phyloP scores from a whole-genome alignment of 1,139 yeast species.

The Debaryomycetaceae sp. region DNA sequence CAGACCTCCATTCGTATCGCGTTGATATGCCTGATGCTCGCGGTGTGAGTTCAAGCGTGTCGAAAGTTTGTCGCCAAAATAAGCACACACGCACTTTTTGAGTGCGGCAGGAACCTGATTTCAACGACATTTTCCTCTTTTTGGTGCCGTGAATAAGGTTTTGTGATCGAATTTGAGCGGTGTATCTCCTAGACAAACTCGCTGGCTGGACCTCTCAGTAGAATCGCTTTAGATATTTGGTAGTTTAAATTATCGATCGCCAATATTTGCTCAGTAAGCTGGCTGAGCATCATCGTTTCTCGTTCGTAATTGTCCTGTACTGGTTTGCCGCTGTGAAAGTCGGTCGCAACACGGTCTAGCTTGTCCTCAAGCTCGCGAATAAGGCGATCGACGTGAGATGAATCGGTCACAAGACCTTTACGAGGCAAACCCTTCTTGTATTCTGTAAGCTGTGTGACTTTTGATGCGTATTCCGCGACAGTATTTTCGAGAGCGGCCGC shows the following conservation, averaged over 20 bases:
- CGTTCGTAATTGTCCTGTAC: slow-evolving; percentile 3
- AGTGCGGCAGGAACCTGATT: no score
- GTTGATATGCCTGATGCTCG: neutral
- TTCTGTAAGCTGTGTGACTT: neutral
- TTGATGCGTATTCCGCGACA: neutral
- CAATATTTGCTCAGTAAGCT: slow-evolving; percentile 19
- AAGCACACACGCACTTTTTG: no score
- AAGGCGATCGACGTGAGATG: slow-evolving; percentile 11
- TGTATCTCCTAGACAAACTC: neutral
- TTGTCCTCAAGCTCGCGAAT: slow-evolving; percentile 18
- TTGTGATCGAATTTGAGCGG: no score
- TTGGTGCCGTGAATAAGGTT: no score
- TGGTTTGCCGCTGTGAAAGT: neutral
- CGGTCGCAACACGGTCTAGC: neutral
- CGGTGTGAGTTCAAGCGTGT: neutral
- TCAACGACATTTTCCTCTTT: no score
- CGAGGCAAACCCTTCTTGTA: slow-evolving; percentile 3
- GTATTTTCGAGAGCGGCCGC: neutral
- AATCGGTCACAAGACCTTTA: slow-evolving; percentile 1
- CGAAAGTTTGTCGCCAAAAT: no score
- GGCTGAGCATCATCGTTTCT: slow-evolving; percentile 16
- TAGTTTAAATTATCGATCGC: slow-evolving; percentile 14
- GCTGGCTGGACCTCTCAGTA: slow-evolving; percentile 3
- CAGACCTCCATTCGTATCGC: no score
- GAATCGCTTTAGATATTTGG: slow-evolving; percentile 10